Base-by-base conservation (phyloP, 2,329 filamentous ascomycete species). In the Trematosphaeria pertusa region DNA sequence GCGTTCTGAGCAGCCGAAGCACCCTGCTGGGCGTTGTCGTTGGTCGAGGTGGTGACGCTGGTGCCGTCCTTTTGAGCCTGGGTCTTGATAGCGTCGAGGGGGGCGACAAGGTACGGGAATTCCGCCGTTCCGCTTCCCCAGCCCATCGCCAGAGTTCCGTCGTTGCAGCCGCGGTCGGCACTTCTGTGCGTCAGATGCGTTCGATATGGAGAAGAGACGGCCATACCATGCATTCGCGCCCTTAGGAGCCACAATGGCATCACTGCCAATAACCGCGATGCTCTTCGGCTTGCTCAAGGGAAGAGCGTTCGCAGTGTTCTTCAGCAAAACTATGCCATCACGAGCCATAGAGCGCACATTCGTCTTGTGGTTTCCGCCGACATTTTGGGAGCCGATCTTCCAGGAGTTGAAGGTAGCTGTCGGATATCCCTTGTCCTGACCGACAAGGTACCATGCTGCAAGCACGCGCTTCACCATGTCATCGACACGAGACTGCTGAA, bases 151-250 rank as follows among this genome's bases (percentile, higher is more conserved):
- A 89, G 74, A 2, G 83, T 85, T 11, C 83, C 83, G 32, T 82
- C 79, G 67, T 73, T 77, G 67, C 78, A 86, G 61, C 70, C 84
- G 21, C 88, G 83, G 71, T 95, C 88, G 8, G 64, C 48, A 38
- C 37, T 41, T 17, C 31, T 12, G 10, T 11, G 2, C 5, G 11
- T 48, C 18, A 48, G 45, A 17, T 24, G n/a, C 21, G 24, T 9
- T 7, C 18, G 10, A 14, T 4, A 21, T 14, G 9, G 15, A 15
- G 5, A 37, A 31, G 5, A 17, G 12, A 37, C 20, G 11, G 10
- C 11, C 21, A 15, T 41, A 44, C 64, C 91, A 97, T 20, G 87
- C 85, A 61, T 97, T 96, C 19, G 89, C 86, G 1, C 93, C 93
- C 17, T 78, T 79, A 0, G 81, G 78, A 65, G 89, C 93, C 12